A percentile compares a stretch with the other conserved stretches of the same genome.
Evolutionary conservation across 202 grass and related monocot species (phyloP).

Genomic region (Alloteropsis angusta): DNA sequence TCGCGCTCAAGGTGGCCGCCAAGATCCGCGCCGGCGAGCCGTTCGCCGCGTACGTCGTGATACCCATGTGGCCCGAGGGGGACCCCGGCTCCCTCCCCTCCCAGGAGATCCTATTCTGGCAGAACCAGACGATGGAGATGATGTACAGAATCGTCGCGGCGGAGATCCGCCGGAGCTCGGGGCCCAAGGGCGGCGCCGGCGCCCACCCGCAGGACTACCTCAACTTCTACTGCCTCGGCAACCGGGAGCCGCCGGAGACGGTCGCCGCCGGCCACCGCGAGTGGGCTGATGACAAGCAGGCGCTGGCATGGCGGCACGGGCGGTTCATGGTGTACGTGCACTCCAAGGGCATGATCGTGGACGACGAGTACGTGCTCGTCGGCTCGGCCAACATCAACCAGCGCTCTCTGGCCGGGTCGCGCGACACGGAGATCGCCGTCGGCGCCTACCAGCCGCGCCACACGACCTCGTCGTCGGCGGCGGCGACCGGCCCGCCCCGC

Average conservation of each 20-base stretch:
- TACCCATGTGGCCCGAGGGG: constrained; percentile 82
- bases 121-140: constrained; percentile 62
- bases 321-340: constrained; percentile 86
- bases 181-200: neutral
- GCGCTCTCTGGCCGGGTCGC: constrained; percentile 53
- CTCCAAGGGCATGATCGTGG: constrained; percentile 75
- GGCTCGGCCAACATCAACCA: constrained; percentile 90
- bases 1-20: constrained; percentile 55
- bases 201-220: constrained; percentile 51
- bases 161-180: neutral
- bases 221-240: constrained; percentile 88
- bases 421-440: constrained; percentile 74
- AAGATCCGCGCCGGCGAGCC: constrained; percentile 50
- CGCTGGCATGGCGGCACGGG: constrained; percentile 19
- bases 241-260: constrained; percentile 13
- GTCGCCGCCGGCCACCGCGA: neutral
- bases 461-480: too few relatives aligned
- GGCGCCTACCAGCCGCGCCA: constrained; percentile 56
- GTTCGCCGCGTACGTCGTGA: constrained; percentile 69
- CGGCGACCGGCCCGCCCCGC: neutral
- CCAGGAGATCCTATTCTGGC: constrained; percentile 84
- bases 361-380: constrained; percentile 76
- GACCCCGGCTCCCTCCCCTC: neutral
- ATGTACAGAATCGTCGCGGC: constrained; percentile 53
- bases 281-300: too few relatives aligned